Conservation (phyloP, 768 basidiomycete genomes). For the Leccinum fibrillosum region DNA sequence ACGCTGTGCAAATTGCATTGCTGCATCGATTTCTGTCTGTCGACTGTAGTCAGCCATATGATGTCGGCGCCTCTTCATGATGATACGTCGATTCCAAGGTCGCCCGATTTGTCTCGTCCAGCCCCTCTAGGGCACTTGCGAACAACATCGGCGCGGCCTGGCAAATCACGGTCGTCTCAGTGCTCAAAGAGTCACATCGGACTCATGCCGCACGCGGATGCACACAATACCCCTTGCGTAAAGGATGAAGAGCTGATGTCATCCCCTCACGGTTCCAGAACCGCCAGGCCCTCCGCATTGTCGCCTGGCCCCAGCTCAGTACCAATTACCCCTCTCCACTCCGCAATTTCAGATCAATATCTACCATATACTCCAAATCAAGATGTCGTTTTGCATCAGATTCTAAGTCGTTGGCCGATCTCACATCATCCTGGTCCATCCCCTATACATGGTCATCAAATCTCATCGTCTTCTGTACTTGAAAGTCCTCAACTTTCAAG, state of each 20-base stretch:
- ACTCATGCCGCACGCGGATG: conserved; percentile 20
- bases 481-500: conserved; percentile 58
- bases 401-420: conserved; percentile 49
- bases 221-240: conserved; percentile 24
- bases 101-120: conserved; percentile 35
- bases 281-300: conserved; percentile 49
- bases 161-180: conserved; percentile 20
- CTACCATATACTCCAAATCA: conserved; percentile 33
- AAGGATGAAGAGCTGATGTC: conserved; percentile 45
- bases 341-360: conserved; percentile 49
- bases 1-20: conserved; percentile 16
- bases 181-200: conserved; percentile 22
- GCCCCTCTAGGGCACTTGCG: conserved; percentile 25
- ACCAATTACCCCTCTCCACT: conserved; percentile 28
- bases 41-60: conserved; percentile 27
- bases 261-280: conserved; percentile 48
- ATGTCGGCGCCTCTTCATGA: conserved; percentile 7
- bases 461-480: conserved; percentile 36
- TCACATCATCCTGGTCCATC: conserved; percentile 36
- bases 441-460: conserved; percentile 39
- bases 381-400: conserved; percentile 42
- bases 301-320: conserved; percentile 36
- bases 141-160: conserved; percentile 29
- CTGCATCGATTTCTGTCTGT: conserved; percentile 27
- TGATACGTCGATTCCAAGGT: conserved; percentile 21